Evolutionary conservation across 2,329 filamentous ascomycete genomes (phyloP).

Genomic region (Colletotrichum filicis): DNA sequence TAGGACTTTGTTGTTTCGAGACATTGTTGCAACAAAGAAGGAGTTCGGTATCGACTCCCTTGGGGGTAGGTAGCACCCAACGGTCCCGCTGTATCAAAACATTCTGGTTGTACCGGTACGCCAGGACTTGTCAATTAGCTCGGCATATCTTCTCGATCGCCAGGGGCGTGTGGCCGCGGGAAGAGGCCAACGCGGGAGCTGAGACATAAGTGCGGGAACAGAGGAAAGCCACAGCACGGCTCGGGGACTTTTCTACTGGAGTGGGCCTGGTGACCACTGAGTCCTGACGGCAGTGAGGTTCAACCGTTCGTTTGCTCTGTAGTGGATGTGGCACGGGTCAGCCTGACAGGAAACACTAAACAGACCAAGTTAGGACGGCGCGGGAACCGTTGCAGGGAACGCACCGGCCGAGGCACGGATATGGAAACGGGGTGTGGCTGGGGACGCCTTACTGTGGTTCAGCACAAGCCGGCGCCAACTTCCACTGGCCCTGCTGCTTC

Average conservation of each 20-base stretch:
- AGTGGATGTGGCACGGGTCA: slow-evolving; percentile 13
- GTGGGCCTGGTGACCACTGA: neutral
- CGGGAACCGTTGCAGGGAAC: slow-evolving; percentile 8
- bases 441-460: slow-evolving; percentile 23
- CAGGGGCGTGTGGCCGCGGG: slow-evolving; percentile 6
- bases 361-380: neutral
- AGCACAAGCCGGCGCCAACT: slow-evolving; percentile 11
- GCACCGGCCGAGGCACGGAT: slow-evolving; percentile 21
- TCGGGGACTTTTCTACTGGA: slow-evolving; percentile 1
- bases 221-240: neutral
- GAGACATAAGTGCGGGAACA: slow-evolving; percentile 1
- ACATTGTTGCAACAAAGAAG: neutral
- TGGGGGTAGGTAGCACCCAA: neutral
- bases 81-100: neutral
- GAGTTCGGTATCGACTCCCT: neutral
- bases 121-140: neutral
- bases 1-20: slow-evolving; percentile 12
- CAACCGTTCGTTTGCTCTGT: neutral
- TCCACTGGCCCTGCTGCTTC: slow-evolving; percentile 18
- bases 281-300: slow-evolving; percentile 1
- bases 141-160: neutral
- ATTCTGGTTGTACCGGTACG: neutral
- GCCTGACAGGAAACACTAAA: slow-evolving; percentile 3
- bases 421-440: slow-evolving; percentile 27
- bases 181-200: slow-evolving; percentile 24